These are phyloP conservation scores for Omphalotus olearius DNA, from an alignment of 1,284 basidiomycete species.

Conservation along the genomic window DNA sequence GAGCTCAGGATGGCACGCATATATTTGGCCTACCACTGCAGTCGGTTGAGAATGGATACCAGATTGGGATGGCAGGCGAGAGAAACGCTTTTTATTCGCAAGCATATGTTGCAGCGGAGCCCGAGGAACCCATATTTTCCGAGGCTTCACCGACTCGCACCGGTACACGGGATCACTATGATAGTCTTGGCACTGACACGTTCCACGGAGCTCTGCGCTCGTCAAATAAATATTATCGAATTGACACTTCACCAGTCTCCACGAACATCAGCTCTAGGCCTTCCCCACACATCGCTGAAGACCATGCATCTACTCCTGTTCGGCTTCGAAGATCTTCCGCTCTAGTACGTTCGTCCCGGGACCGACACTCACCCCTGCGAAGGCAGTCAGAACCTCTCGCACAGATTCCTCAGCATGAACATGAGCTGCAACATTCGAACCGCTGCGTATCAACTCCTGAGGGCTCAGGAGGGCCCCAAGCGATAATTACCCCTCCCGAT, in stretches of 20 bases:
- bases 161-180: too few species aligned
- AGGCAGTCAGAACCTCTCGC: conserved; percentile 1
- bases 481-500: neutral
- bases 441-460: conserved; percentile 5
- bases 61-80: conserved; percentile 14
- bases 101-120: neutral
- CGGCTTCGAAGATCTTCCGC: conserved; percentile 12
- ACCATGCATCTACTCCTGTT: neutral
- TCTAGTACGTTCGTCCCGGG: conserved; percentile 7
- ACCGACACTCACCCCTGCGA: neutral
- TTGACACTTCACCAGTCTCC: too few species aligned
- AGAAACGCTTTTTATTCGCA: neutral
- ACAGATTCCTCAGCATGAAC: neutral
- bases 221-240: too few species aligned
- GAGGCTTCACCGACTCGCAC: too few species aligned
- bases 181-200: too few species aligned
- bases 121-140: too few species aligned
- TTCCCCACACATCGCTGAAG: neutral
- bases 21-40: neutral
- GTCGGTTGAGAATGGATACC: conserved; percentile 2
- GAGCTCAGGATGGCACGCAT: conserved; percentile 5
- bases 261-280: neutral
- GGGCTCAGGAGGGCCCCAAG: conserved; percentile 1
- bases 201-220: too few species aligned
- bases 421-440: neutral